These are phyloP conservation scores for Avena atlantica DNA, from an alignment of 176 grass and related monocot species.

Conservation along the genomic window DNA sequence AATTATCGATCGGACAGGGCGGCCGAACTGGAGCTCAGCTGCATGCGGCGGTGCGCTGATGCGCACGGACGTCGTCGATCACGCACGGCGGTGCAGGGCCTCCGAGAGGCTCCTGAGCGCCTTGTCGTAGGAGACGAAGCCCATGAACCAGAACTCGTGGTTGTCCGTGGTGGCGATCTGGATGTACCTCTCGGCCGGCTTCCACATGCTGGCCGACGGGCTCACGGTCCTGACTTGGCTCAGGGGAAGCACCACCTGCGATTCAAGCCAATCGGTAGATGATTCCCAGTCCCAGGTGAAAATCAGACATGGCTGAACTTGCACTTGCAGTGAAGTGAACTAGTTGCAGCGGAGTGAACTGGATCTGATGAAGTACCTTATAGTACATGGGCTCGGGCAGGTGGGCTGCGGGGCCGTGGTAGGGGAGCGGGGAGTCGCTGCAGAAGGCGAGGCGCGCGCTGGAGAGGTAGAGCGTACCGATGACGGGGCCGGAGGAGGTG, in stretches of 20 bases:
- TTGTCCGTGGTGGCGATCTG: conserved; percentile 64
- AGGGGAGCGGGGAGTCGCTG: conserved; percentile 72
- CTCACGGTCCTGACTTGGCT: conserved; percentile 60
- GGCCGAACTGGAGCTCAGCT: conserved; percentile 5
- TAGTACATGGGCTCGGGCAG: conserved; percentile 65
- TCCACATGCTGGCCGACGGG: conserved; percentile 61
- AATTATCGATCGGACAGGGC: not conserved
- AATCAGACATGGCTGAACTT: not conserved
- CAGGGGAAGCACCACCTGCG: conserved; percentile 75
- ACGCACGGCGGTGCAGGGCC: conserved; percentile 39
- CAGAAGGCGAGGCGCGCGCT: conserved; percentile 84
- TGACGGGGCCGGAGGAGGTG: conserved; percentile 79
- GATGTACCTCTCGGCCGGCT: conserved; percentile 75
- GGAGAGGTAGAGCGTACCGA: conserved; percentile 89
- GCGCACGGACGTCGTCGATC: conserved; percentile 7
- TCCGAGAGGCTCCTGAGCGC: conserved; percentile 71
- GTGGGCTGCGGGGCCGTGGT: conserved; percentile 43
- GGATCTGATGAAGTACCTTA: conserved; percentile 45
- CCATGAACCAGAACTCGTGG: conserved; percentile 97
- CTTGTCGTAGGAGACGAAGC: conserved; percentile 90
- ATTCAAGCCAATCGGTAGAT: not conserved
- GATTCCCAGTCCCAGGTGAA: not conserved
- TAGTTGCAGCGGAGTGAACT: not conserved
- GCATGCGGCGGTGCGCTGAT: not conserved
- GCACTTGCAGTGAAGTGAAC: not conserved